A percentile compares a stretch with the other conserved stretches of the same genome.
Evolutionary conservation across 129 eudicot species (phyloP).

Genomic region (Tanacetum coccineum): DNA sequence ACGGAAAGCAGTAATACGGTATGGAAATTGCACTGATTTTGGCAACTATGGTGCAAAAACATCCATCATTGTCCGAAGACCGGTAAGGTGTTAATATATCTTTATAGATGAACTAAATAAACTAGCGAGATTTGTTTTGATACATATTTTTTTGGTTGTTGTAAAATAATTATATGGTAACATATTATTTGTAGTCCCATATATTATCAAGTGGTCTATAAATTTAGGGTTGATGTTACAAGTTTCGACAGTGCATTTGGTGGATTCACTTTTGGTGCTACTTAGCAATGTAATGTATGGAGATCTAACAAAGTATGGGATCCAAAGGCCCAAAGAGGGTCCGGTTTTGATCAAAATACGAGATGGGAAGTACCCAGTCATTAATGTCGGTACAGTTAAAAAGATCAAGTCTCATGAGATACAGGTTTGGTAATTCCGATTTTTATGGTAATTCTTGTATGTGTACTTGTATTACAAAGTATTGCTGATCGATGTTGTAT

Average conservation of each 20-base stretch:
- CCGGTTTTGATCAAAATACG: conserved; percentile 48
- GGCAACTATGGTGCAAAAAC: conserved; percentile 52
- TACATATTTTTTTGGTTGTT: neutral
- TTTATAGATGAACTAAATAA: neutral
- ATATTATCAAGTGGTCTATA: conserved; percentile 41
- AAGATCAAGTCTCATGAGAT: conserved; percentile 64
- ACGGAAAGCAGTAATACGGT: conserved; percentile 84
- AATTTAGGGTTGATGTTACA: conserved; percentile 32
- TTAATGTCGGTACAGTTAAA: conserved; percentile 46
- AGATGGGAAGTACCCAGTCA: conserved; percentile 58
- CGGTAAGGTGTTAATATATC: conserved; percentile 34
- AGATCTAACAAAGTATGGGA: conserved; percentile 56
- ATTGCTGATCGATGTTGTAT: neutral
- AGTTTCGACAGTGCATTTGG: conserved; percentile 32
- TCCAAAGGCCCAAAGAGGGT: conserved; percentile 56
- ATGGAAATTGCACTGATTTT: conserved; percentile 83
- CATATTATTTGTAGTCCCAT: conserved; percentile 45
- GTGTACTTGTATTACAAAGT: neutral
- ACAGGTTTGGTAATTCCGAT: conserved; percentile 33
- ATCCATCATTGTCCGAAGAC: conserved; percentile 66
- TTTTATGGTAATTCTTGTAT: neutral
- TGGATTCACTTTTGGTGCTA: conserved; percentile 43
- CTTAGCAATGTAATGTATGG: conserved; percentile 49
- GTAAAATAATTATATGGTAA: neutral
- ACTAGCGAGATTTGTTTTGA: too few relatives aligned